phyloP scores from a whole-genome alignment of 176 grass and related monocot species.

The Hordeum marinum region DNA sequence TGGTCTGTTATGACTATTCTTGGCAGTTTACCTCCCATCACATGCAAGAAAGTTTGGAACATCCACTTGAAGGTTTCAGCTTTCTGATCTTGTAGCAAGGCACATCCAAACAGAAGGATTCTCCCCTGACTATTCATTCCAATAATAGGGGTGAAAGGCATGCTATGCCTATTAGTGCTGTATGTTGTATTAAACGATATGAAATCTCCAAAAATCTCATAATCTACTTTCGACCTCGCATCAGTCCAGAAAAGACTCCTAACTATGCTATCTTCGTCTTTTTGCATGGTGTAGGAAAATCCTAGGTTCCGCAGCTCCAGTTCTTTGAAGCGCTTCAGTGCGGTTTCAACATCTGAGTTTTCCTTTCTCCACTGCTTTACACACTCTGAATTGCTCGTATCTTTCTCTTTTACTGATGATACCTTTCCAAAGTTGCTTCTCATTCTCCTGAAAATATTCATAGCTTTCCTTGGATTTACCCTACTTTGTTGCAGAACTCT shows the following conservation, averaged over 20 bases:
- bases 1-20: slow-evolving; percentile 17
- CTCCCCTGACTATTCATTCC: slow-evolving; percentile 17
- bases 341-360: slow-evolving; percentile 21
- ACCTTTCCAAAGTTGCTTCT: not conserved
- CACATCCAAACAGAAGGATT: not conserved
- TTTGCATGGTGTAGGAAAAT: slow-evolving; percentile 6
- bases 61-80: slow-evolving; percentile 23
- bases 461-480: slow-evolving; percentile 19
- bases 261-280: not conserved
- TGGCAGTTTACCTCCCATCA: slow-evolving; percentile 27
- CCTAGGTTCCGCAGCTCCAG: not conserved
- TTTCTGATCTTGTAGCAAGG: slow-evolving; percentile 7
- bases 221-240: slow-evolving; percentile 4
- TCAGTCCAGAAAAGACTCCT: slow-evolving; percentile 18
- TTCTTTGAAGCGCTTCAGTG: slow-evolving; percentile 14
- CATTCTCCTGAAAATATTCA: slow-evolving; percentile 21
- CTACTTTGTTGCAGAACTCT: slow-evolving; percentile 24
- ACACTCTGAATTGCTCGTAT: not conserved
- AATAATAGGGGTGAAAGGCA: slow-evolving; percentile 25
- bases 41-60: slow-evolving; percentile 16
- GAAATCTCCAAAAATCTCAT: slow-evolving; percentile 26
- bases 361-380: not conserved
- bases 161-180: slow-evolving; percentile 11
- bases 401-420: not conserved
- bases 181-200: slow-evolving; percentile 21